Percentiles rank a stretch among this genome's conserved stretches.
These are phyloP conservation scores for Xerocomus amazonicus DNA, from an alignment of 1,284 basidiomycete genomes.

Conservation along the genomic window DNA sequence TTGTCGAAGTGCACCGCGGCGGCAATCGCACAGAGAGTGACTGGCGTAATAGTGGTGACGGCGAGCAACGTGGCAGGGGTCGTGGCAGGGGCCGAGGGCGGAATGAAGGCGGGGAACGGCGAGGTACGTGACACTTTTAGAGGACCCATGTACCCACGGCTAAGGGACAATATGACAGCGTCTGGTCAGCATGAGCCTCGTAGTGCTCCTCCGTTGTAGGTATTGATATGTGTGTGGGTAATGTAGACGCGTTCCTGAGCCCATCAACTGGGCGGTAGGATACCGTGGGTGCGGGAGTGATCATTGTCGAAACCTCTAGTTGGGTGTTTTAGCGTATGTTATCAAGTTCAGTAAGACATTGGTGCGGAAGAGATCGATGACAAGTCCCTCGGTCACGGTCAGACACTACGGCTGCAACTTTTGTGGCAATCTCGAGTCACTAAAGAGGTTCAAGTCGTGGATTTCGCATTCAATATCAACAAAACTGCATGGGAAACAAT, in stretches of 20 bases:
- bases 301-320: not conserved
- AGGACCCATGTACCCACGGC: not conserved
- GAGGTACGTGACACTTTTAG: constrained; percentile 22
- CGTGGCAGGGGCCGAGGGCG: constrained; percentile 45
- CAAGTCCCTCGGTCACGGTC: too few species aligned
- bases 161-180: constrained; percentile 12
- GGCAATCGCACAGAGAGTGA: constrained; percentile 34
- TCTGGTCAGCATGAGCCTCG: constrained; percentile 24
- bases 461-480: constrained; percentile 26
- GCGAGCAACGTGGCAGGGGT: constrained; percentile 40
- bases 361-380: constrained; percentile 26
- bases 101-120: constrained; percentile 32
- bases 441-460: constrained; percentile 22
- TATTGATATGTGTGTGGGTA: not conserved
- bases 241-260: constrained; percentile 7
- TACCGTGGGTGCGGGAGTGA: not conserved
- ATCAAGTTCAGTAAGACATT: too few species aligned
- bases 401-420: constrained; percentile 18
- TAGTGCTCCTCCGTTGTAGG: constrained; percentile 19
- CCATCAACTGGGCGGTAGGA: not conserved
- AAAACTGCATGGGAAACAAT: constrained; percentile 19
- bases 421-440: constrained; percentile 27
- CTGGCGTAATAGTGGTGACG: constrained; percentile 37
- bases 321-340: too few species aligned
- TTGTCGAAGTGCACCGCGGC: constrained; percentile 32